phyloP scores from a whole-genome alignment of 2,329 filamentous ascomycete species.

The Botrytis fabae region DNA sequence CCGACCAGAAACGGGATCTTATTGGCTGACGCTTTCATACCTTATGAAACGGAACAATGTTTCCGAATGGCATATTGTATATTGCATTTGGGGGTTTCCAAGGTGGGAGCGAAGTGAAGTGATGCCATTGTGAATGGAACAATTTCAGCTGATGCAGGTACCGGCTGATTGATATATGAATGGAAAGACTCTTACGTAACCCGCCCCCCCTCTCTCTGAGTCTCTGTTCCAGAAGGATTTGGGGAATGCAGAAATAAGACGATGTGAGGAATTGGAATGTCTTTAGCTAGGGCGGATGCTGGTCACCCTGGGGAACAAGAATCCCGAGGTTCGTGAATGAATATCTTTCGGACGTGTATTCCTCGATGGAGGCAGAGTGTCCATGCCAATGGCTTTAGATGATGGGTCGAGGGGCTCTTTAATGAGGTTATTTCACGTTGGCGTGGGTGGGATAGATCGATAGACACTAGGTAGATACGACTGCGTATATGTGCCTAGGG shows the following conservation, averaged over 20 bases:
- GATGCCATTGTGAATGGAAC: not conserved
- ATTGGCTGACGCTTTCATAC: not conserved
- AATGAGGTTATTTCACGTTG: not conserved
- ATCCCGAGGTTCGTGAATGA: not conserved
- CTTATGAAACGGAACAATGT: not conserved
- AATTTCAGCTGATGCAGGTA: conserved; percentile 8
- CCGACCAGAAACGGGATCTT: not conserved
- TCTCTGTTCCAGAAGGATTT: conserved; percentile 7
- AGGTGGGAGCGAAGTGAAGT: not conserved
- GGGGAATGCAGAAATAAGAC: conserved; percentile 10
- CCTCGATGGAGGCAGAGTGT: not conserved
- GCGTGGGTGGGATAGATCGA: not conserved
- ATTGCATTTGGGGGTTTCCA: not conserved
- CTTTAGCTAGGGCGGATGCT: not conserved
- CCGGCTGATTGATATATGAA: not conserved
- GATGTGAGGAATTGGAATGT: conserved; percentile 3
- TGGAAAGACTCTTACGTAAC: not conserved
- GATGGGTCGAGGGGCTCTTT: not conserved
- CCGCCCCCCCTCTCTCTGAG: not conserved
- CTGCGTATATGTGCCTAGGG: not conserved
- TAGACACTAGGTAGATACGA: not conserved
- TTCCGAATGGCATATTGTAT: not conserved
- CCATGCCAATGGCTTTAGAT: not conserved
- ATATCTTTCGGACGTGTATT: not conserved
- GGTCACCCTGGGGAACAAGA: not conserved